A percentile compares a stretch with the other conserved stretches of the same genome.
These are phyloP conservation scores for Pleodorina starrii DNA, from an alignment of 139 green algal species.

Conservation along the genomic window DNA sequence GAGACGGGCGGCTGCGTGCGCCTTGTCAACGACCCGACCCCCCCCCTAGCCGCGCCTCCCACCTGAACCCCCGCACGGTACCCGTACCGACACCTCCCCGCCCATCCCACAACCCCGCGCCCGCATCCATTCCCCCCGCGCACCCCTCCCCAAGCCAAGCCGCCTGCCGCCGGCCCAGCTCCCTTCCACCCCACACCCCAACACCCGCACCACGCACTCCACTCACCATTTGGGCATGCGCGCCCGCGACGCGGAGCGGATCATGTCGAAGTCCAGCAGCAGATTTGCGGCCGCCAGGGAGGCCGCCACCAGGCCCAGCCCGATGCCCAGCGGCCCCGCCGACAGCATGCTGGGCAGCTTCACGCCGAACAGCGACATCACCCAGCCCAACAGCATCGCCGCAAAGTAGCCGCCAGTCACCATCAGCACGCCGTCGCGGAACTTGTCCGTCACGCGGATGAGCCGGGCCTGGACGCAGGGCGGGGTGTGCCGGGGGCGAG, in stretches of 20 bases:
- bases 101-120: no score
- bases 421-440: conserved; percentile 55
- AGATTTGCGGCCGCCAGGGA: conserved; percentile 70
- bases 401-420: conserved; percentile 63
- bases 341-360: conserved; percentile 55
- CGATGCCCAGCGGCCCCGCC: conserved; percentile 59
- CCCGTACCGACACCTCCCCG: no score
- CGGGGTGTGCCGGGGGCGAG: no score
- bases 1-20: no score
- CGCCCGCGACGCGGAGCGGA: conserved; percentile 17
- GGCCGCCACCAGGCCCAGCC: conserved; percentile 59
- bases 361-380: conserved; percentile 62
- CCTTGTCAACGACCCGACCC: no score
- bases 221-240: conserved; percentile 65
- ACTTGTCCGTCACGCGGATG: conserved; percentile 42
- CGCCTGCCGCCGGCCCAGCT: no score
- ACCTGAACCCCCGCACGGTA: no score
- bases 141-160: no score
- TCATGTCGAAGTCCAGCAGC: conserved; percentile 69
- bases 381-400: conserved; percentile 54
- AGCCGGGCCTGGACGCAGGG: neutral
- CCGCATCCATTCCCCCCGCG: no score
- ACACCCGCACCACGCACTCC: no score
- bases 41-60: no score
- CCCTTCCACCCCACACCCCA: no score